Percentiles rank a stretch among this genome's conserved stretches.
phyloP scores from a whole-genome alignment of 306 rosid genomes.

The Rosa chinensis region DNA sequence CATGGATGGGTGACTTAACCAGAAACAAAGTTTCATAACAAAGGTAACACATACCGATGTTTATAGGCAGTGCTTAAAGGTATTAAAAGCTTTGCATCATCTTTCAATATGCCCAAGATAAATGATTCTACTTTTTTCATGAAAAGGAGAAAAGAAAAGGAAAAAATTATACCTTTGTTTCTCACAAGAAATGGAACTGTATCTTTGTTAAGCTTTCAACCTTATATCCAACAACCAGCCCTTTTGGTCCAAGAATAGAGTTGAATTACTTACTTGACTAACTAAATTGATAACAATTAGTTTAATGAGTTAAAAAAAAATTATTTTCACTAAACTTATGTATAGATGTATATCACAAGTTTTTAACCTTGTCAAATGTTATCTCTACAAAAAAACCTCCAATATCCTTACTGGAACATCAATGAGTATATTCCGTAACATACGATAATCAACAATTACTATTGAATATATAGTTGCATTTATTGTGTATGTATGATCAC shows the following conservation, averaged over 20 bases:
- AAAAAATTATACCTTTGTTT: slow-evolving; percentile 40
- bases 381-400: no score
- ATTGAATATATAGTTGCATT: no score
- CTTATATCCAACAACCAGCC: slow-evolving; percentile 29
- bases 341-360: background rate
- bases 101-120: slow-evolving; percentile 62
- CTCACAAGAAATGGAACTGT: slow-evolving; percentile 31
- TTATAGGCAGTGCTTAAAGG: slow-evolving; percentile 37
- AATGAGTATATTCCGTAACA: no score
- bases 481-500: no score
- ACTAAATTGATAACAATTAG: no score
- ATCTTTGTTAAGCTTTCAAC: slow-evolving; percentile 27
- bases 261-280: no score
- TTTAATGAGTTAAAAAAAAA: no score
- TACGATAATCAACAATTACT: no score
- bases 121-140: slow-evolving; percentile 66
- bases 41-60: slow-evolving; percentile 66
- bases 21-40: slow-evolving; percentile 53
- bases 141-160: slow-evolving; percentile 37
- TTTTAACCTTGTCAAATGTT: background rate
- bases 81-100: slow-evolving; percentile 67
- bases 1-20: slow-evolving; percentile 47
- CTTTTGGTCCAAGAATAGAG: slow-evolving; percentile 16
- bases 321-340: no score
- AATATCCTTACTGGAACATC: no score